Conservation (phyloP, 345 rosid genomes). For the Citrus sinensis region DNA sequence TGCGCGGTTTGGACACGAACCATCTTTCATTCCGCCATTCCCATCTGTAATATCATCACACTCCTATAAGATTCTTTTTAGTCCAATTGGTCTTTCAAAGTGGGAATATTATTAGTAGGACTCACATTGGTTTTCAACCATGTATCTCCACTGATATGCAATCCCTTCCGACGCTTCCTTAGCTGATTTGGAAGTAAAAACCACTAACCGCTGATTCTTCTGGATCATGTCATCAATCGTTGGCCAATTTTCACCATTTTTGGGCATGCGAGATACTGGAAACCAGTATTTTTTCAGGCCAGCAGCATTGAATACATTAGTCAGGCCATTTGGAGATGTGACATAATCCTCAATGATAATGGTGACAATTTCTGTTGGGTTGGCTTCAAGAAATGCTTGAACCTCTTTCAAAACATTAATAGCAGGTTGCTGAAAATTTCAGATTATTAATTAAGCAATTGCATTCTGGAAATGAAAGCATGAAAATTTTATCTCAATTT, state of each 20-base stretch:
- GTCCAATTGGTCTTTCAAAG: too few species aligned
- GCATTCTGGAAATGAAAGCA: too few species aligned
- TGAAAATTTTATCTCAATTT: too few species aligned
- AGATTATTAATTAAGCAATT: background rate
- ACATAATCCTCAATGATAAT: constrained; percentile 87
- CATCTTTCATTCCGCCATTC: constrained; percentile 60
- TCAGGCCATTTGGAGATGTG: constrained; percentile 62
- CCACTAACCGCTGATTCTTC: constrained; percentile 69
- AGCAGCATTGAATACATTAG: constrained; percentile 61
- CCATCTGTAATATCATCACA: constrained; percentile 52
- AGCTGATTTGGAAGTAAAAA: constrained; percentile 61
- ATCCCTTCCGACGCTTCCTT: constrained; percentile 83
- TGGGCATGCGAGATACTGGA: constrained; percentile 81
- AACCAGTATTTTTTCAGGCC: constrained; percentile 71
- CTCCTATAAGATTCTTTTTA: too few species aligned
- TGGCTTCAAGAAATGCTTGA: constrained; percentile 50
- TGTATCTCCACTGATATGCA: constrained; percentile 76
- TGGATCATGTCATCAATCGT: constrained; percentile 61
- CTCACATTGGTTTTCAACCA: constrained; percentile 89
- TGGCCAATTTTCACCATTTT: constrained; percentile 78
- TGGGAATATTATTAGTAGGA: background rate
- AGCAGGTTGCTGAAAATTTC: constrained; percentile 60
- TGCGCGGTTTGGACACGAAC: constrained; percentile 64
- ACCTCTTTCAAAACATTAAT: constrained; percentile 64
- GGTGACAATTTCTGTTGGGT: constrained; percentile 67